Conservation (phyloP, 192 early-diverging fungal genomes). For the Linnemannia hyalina region DNA sequence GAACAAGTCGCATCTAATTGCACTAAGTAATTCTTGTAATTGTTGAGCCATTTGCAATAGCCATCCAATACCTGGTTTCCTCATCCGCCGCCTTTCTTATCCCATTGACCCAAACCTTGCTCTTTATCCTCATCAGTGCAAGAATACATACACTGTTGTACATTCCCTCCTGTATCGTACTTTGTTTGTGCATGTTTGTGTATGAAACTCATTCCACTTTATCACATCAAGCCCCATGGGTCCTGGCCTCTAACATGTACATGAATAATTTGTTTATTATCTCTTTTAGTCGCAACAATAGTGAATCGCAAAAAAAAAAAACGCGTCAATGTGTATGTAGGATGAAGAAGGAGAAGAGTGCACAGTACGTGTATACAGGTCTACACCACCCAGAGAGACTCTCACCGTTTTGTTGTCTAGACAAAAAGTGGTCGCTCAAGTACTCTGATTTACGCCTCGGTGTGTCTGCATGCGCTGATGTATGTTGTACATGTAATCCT, state of each 20-base stretch:
- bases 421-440: not conserved
- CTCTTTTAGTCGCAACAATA: not conserved
- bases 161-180: no score
- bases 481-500: not conserved
- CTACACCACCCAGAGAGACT: not conserved
- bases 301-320: not conserved
- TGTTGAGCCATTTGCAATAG: no score
- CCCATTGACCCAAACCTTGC: no score
- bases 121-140: no score
- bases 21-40: not conserved
- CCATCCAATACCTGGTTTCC: no score
- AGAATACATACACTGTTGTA: no score
- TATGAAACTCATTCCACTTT: no score
- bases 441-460: not conserved
- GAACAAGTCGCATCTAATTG: not conserved
- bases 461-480: not conserved
- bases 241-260: no score
- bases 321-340: not conserved
- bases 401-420: not conserved
- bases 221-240: no score
- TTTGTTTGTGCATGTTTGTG: no score
- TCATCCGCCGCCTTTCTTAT: no score
- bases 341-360: not conserved
- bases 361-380: not conserved
- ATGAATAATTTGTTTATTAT: not conserved